Conservation (phyloP, 140 eudicot species). For the Flaveria floridana region DNA sequence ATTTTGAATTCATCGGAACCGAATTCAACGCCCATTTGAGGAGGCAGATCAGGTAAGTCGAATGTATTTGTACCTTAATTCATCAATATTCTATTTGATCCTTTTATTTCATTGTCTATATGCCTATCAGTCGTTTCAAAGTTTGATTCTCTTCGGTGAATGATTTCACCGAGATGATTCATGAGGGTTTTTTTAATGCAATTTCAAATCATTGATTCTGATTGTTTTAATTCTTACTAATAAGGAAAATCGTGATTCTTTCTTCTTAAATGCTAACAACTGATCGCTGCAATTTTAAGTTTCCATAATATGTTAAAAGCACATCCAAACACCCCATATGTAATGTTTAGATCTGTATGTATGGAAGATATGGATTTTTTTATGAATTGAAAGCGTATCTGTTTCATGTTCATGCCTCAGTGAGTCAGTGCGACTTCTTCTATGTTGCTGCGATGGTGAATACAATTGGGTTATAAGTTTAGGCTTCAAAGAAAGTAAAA, state of each 20-base stretch:
- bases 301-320: background rate
- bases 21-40: slow-evolving; percentile 1
- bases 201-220: background rate
- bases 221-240: background rate
- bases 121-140: background rate
- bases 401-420: background rate
- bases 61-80: background rate
- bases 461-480: no score
- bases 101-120: background rate
- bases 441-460: background rate
- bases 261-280: background rate
- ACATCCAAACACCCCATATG: background rate
- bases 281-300: background rate
- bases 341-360: background rate
- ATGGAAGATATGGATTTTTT: background rate
- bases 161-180: background rate
- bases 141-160: background rate
- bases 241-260: background rate
- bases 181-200: background rate
- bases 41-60: background rate
- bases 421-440: background rate
- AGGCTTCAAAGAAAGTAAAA: no score
- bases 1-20: background rate
- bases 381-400: background rate
- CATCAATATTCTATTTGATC: background rate